phyloP scores from a whole-genome alignment of 495 filamentous ascomycete species.

The Aspergillus asperescens region DNA sequence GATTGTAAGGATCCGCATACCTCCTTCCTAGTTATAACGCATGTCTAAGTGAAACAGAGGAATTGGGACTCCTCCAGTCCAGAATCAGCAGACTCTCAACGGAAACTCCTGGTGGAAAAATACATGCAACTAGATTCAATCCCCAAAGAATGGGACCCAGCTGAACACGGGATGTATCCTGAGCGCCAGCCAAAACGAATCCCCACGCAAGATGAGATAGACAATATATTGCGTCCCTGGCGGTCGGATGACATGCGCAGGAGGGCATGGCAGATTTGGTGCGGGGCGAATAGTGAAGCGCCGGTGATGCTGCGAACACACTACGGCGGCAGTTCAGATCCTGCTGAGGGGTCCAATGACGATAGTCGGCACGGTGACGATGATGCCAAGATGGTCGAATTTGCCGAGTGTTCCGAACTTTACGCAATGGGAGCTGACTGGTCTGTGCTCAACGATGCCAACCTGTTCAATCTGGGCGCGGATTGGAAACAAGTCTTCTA shows the following conservation, averaged over 20 bases:
- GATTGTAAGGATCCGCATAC: too few species aligned
- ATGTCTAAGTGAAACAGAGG: too few species aligned
- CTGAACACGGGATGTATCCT: background rate
- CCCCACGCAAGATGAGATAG: conserved; percentile 12
- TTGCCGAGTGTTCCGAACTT: too few species aligned
- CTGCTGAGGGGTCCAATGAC: conserved; percentile 7
- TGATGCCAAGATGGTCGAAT: too few species aligned
- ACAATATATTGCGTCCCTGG: conserved; percentile 14
- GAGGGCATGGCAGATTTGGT: conserved; percentile 12
- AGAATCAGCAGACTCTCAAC: too few species aligned
- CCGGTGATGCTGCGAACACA: conserved; percentile 14
- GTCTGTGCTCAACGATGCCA: too few species aligned
- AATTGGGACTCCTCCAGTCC: too few species aligned
- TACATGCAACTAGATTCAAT: conserved; percentile 14
- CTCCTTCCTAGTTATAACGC: too few species aligned
- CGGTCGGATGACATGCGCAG: conserved; percentile 11
- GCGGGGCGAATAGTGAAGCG: background rate
- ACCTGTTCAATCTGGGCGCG: too few species aligned
- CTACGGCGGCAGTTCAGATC: conserved; percentile 10
- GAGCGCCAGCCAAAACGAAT: background rate
- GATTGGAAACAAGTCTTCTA: too few species aligned
- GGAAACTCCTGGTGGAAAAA: background rate
- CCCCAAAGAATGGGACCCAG: conserved; percentile 8
- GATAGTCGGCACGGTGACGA: too few species aligned
- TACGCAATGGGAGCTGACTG: too few species aligned